Evolutionary conservation across 176 grass and related monocot species (phyloP).

Genomic region (Tillandsia leiboldiana): DNA sequence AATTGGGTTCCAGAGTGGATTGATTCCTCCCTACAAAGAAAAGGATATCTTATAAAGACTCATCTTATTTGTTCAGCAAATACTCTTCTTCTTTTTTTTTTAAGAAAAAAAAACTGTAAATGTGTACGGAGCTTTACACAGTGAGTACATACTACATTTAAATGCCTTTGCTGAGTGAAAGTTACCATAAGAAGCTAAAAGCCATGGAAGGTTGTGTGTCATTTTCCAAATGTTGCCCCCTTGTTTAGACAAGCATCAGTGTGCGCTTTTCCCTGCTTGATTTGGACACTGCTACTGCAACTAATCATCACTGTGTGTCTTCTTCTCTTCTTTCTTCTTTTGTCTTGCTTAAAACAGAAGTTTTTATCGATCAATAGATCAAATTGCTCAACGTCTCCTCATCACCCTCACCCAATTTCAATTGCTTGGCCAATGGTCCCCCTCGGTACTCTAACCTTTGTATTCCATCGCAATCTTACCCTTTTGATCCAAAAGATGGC

Average conservation of each 20-base stretch:
- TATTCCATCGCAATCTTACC: not conserved
- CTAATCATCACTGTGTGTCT: not conserved
- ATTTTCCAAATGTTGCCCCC: not conserved
- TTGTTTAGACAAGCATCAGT: constrained; percentile 2
- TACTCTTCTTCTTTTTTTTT: no score
- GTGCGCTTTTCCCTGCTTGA: not conserved
- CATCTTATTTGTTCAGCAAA: not conserved
- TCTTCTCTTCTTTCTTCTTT: not conserved
- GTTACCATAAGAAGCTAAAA: not conserved
- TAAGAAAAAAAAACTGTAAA: not conserved
- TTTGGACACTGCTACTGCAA: not conserved
- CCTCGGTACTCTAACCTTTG: not conserved
- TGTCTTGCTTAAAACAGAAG: not conserved
- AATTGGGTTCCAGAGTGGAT: constrained; percentile 6
- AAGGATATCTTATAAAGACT: not conserved
- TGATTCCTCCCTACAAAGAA: not conserved
- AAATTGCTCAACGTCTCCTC: not conserved
- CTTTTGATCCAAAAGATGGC: no score
- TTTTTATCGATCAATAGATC: not conserved
- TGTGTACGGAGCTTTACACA: not conserved
- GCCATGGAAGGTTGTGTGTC: not conserved
- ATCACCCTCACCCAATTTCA: not conserved
- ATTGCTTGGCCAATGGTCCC: not conserved
- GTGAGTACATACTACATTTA: not conserved
- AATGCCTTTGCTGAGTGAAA: not conserved